phyloP scores from a whole-genome alignment of 176 grass and related monocot genomes.

The Luzula sylvatica region DNA sequence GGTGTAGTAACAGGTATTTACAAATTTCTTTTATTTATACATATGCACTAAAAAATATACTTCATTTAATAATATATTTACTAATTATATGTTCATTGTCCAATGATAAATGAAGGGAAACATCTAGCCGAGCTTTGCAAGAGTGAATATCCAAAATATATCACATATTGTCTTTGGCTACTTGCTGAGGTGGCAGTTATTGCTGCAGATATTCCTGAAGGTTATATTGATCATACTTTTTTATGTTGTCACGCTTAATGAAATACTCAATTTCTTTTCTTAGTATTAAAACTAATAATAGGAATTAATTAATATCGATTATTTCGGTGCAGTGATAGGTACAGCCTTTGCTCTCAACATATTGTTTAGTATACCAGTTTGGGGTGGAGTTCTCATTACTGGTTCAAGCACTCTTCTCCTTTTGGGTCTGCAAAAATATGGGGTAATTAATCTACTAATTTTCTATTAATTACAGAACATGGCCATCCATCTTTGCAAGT shows the following conservation, averaged over 20 bases:
- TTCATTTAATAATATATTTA: not conserved
- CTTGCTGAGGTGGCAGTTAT: slow-evolving; percentile 70
- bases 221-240: slow-evolving; percentile 2
- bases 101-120: slow-evolving; percentile 27
- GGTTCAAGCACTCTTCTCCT: slow-evolving; percentile 75
- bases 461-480: not conserved
- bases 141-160: slow-evolving; percentile 53
- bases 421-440: slow-evolving; percentile 69
- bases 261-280: too few species aligned
- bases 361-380: slow-evolving; percentile 71
- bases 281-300: too few species aligned
- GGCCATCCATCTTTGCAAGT: too few species aligned
- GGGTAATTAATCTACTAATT: slow-evolving; percentile 32
- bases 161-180: slow-evolving; percentile 54
- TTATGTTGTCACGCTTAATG: too few species aligned
- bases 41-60: not conserved
- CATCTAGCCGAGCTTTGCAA: slow-evolving; percentile 82
- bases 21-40: not conserved
- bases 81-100: not conserved
- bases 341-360: slow-evolving; percentile 85
- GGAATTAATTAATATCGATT: not conserved
- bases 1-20: slow-evolving; percentile 80
- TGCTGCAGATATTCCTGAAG: slow-evolving; percentile 85
- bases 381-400: slow-evolving; percentile 87
- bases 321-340: slow-evolving; percentile 47